Conservation (phyloP, 2,329 filamentous ascomycete species). For the Orbilia brochopaga region DNA sequence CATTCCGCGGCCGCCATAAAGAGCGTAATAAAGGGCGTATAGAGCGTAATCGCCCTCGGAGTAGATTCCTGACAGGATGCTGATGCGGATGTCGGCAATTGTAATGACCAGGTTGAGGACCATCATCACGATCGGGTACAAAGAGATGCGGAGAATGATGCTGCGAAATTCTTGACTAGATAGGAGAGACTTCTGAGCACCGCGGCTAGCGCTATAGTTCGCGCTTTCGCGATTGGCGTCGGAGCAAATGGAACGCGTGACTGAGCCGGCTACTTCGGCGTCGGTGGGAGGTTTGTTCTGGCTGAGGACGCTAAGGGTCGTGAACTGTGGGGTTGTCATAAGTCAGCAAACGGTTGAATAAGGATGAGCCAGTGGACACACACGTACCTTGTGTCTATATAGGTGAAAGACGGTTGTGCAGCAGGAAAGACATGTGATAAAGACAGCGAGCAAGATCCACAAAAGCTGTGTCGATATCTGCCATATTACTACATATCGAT, state of each 20-base stretch:
- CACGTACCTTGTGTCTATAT: slow-evolving; percentile 52
- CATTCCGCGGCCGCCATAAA: slow-evolving; percentile 53
- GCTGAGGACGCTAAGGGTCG: slow-evolving; percentile 32
- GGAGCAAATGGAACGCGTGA: slow-evolving; percentile 24
- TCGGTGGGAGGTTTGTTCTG: slow-evolving; percentile 19
- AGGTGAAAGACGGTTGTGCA: slow-evolving; percentile 49
- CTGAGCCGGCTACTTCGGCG: slow-evolving; percentile 4
- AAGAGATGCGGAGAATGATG: slow-evolving; percentile 52
- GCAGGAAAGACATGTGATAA: slow-evolving; percentile 50
- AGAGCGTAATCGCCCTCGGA: slow-evolving; percentile 51
- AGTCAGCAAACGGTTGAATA: neutral
- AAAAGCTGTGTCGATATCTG: slow-evolving; percentile 53
- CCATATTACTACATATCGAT: slow-evolving; percentile 41
- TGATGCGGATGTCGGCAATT: slow-evolving; percentile 52
- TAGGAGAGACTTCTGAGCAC: slow-evolving; percentile 49
- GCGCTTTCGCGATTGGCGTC: slow-evolving; percentile 33
- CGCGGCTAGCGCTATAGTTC: slow-evolving; percentile 36
- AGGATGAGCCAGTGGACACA: neutral
- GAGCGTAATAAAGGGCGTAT: slow-evolving; percentile 52
- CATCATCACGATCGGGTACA: slow-evolving; percentile 53
- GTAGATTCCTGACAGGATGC: slow-evolving; percentile 50
- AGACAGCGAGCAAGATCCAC: slow-evolving; percentile 53
- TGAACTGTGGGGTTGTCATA: slow-evolving; percentile 16
- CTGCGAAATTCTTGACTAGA: slow-evolving; percentile 50
- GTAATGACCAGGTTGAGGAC: slow-evolving; percentile 52